Base-by-base conservation (phyloP, 78 protist genomes). In the Dictyostelium discoideum region DNA sequence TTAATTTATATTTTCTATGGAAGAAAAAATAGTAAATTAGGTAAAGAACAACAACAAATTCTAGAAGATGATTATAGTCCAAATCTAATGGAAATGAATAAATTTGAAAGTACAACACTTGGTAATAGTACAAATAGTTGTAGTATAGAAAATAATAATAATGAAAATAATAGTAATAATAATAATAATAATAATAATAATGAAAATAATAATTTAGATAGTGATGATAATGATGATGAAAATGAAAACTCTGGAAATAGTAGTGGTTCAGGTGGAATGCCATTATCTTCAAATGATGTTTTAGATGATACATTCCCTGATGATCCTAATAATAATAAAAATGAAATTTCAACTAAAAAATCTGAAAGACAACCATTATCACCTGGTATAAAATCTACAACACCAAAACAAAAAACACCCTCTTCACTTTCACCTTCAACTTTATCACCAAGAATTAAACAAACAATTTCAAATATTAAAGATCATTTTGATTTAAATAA, bases 1-100 rank as follows among this genome's bases (percentile, higher is more conserved):
- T n/a, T 60, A 50, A 84, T 95, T 42, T 95, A 90, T 40, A 11
- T 95, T 5, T 74, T 74, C 77, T 95, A 95, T 87, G 95, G 93
- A 1, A 60, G 76, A 50, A 80, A 82, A n/a, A 40, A 82, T 22
- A 80, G 87, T 46, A 54, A 69, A 39, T 9, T 82, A 8, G 88
- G 95, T 5, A 82, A 60, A 32, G 72, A 80, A 39, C 37, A 29
- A 29, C 22, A n/a, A 26, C 42, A 29, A 26, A 69, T 26, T 20
- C 37, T 18, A 69, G 14, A 69, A 26, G 77, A 29, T 69, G 18
- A 69, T 26, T 26, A 13, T 11, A 40, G 4, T 69, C 2, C 24
- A 24, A n/a, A 26, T 46, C 8, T 46, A 13, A 26, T 69, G 39
- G 77, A 69, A 69, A 26, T 69, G 77, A 37, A 69, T 3, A n/a